Evolutionary conservation across 805 yeast genomes (phyloP).

Genomic region (Myxozyma neotropica): DNA sequence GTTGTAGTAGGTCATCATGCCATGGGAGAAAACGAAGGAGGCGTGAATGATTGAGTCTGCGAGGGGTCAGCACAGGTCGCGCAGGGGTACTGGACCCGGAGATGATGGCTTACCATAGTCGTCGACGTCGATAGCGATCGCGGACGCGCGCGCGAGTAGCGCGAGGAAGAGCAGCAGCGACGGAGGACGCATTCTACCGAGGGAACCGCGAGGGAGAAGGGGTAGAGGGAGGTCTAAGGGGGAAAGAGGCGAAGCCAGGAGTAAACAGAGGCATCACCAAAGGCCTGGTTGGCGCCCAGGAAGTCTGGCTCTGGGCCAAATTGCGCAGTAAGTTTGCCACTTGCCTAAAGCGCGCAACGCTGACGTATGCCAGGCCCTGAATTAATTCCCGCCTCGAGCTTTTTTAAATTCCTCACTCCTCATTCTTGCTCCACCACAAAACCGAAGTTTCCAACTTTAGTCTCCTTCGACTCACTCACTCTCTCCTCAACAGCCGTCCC

Average conservation of each 20-base stretch:
- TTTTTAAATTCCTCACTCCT: no score
- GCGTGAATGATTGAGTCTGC: conserved; percentile 52
- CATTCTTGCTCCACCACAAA: no score
- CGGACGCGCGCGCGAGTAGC: not conserved
- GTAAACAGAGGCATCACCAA: not conserved
- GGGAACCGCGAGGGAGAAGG: not conserved
- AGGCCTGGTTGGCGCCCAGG: not conserved
- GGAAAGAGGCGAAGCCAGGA: not conserved
- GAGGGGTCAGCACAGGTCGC: not conserved
- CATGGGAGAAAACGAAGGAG: conserved; percentile 55
- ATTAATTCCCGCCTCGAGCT: not conserved
- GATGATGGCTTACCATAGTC: conserved; percentile 8
- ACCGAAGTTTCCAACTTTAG: no score
- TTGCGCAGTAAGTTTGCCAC: not conserved
- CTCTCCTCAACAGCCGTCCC: no score
- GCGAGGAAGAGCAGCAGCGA: not conserved
- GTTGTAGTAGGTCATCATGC: conserved; percentile 69
- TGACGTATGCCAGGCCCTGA: not conserved
- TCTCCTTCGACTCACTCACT: no score
- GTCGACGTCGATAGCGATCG: conserved; percentile 20
- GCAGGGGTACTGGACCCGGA: not conserved
- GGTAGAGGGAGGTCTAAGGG: not conserved
- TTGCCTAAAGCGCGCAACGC: not conserved
- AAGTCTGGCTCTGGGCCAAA: not conserved
- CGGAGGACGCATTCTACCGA: not conserved